These are phyloP conservation scores for Phaeotremella skinneri DNA, from an alignment of 768 basidiomycete species.

Conservation along the genomic window DNA sequence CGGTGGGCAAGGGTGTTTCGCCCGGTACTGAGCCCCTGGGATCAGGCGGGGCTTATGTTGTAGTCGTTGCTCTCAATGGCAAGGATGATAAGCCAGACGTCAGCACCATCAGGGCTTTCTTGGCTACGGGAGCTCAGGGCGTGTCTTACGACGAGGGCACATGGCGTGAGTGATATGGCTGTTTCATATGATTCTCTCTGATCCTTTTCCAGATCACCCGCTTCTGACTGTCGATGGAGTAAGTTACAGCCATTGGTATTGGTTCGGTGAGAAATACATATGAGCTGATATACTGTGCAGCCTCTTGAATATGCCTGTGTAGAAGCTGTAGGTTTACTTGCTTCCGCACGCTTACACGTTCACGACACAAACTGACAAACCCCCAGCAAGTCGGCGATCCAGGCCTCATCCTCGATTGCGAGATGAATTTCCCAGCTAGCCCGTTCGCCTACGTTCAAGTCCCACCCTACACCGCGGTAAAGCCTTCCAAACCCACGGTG, in stretches of 20 bases:
- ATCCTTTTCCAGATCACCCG: slow-evolving; percentile 29
- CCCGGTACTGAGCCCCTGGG: slow-evolving; percentile 54
- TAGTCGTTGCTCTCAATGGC: slow-evolving; percentile 78
- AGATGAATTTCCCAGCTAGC: neutral
- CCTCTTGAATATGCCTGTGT: slow-evolving; percentile 37
- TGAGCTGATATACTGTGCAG: slow-evolving; percentile 10
- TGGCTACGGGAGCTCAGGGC: slow-evolving; percentile 76
- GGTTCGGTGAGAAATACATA: neutral
- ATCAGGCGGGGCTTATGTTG: slow-evolving; percentile 62
- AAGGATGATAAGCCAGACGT: slow-evolving; percentile 74
- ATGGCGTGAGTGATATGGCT: slow-evolving; percentile 71
- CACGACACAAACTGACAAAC: neutral
- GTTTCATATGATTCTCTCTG: slow-evolving; percentile 10
- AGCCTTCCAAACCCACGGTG: slow-evolving; percentile 11
- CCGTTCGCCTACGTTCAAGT: slow-evolving; percentile 18
- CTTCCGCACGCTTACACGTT: neutral
- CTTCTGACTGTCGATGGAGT: slow-evolving; percentile 40
- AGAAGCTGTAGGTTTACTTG: slow-evolving; percentile 27
- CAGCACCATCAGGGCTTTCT: slow-evolving; percentile 71
- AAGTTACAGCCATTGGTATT: slow-evolving; percentile 5
- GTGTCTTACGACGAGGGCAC: slow-evolving; percentile 76
- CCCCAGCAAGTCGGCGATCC: slow-evolving; percentile 28
- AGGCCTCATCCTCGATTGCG: slow-evolving; percentile 25
- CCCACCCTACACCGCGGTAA: slow-evolving; percentile 23
- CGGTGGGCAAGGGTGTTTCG: slow-evolving; percentile 47